A percentile compares a stretch with the other conserved stretches of the same genome.
Evolutionary conservation across 805 yeast genomes (phyloP).

Genomic region (Zygosaccharomyces lentus): DNA sequence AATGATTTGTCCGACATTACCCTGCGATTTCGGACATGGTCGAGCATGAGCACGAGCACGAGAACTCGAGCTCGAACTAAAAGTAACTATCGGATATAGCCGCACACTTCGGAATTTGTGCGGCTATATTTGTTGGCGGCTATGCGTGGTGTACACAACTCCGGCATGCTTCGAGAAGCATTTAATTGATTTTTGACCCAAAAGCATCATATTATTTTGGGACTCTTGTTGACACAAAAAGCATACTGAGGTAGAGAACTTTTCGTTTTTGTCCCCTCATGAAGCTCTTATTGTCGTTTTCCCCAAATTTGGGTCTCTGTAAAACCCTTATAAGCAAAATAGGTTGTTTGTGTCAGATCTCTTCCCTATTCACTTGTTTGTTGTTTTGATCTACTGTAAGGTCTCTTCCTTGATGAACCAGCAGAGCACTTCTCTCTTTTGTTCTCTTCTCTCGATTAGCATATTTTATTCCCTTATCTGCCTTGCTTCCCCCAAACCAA

Average conservation of each 20-base stretch:
- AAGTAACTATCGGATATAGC: not conserved
- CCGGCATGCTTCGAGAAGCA: not conserved
- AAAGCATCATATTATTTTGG: conserved; percentile 1
- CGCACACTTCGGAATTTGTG: conserved; percentile 3
- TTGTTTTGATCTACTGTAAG: not conserved
- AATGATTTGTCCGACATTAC: not conserved
- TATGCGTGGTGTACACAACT: conserved; percentile 4
- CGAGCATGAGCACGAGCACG: no score
- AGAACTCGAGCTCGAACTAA: no score
- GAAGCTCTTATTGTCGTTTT: not conserved
- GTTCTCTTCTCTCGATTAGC: not conserved
- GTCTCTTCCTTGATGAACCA: not conserved
- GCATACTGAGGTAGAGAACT: not conserved
- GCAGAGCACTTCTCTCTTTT: not conserved
- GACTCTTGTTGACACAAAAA: conserved; percentile 1
- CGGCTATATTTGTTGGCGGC: conserved; percentile 14
- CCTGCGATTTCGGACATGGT: not conserved
- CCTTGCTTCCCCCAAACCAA: not conserved
- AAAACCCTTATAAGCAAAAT: conserved; percentile 2
- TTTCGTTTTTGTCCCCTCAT: not conserved
- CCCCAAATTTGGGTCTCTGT: not conserved
- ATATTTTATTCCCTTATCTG: not conserved
- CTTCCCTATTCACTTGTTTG: not conserved
- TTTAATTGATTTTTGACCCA: not conserved
- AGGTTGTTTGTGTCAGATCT: conserved; percentile 5